Percentiles rank a stretch among this genome's conserved stretches.
Evolutionary conservation across 1,139 yeast species (phyloP).

Genomic region (Protomyces lactucae-debilis): DNA sequence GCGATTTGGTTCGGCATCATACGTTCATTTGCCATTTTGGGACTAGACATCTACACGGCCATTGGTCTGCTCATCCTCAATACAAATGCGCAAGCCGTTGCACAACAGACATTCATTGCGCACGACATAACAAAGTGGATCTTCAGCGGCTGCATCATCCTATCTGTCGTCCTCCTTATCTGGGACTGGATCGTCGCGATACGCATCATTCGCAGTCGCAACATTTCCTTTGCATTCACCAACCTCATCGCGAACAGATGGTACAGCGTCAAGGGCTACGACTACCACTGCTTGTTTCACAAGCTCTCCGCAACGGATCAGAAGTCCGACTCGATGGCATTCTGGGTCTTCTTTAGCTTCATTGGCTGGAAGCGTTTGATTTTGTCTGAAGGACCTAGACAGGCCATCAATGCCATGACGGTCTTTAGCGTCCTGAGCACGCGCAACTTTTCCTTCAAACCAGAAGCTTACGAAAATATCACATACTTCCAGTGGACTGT

Average conservation of each 20-base stretch:
- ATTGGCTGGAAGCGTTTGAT: slow-evolving; percentile 60
- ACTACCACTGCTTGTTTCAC: slow-evolving; percentile 67
- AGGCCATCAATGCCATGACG: slow-evolving; percentile 73
- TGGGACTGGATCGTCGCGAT: slow-evolving; percentile 61
- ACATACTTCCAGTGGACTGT: slow-evolving; percentile 61
- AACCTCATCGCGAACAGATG: slow-evolving; percentile 57
- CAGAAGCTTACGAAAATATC: slow-evolving; percentile 52
- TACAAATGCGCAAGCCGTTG: slow-evolving; percentile 60
- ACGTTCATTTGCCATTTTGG: slow-evolving; percentile 57
- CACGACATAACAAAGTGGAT: slow-evolving; percentile 70
- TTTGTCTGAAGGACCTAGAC: slow-evolving; percentile 85
- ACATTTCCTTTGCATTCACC: slow-evolving; percentile 67
- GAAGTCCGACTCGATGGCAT: slow-evolving; percentile 62
- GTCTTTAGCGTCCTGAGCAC: slow-evolving; percentile 51
- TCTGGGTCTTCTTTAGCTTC: slow-evolving; percentile 62
- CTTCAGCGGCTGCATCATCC: slow-evolving; percentile 78
- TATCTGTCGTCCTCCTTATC: slow-evolving; percentile 56
- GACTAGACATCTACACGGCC: slow-evolving; percentile 75
- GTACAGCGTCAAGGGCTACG: slow-evolving; percentile 56
- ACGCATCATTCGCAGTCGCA: slow-evolving; percentile 53
- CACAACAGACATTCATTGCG: slow-evolving; percentile 49
- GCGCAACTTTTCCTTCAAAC: slow-evolving; percentile 50
- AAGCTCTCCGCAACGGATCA: slow-evolving; percentile 59
- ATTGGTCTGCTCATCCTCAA: slow-evolving; percentile 68
- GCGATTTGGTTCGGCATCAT: slow-evolving; percentile 50